Base-by-base conservation (phyloP, 1,284 basidiomycete species). In the Apiotrichum montevideense region DNA sequence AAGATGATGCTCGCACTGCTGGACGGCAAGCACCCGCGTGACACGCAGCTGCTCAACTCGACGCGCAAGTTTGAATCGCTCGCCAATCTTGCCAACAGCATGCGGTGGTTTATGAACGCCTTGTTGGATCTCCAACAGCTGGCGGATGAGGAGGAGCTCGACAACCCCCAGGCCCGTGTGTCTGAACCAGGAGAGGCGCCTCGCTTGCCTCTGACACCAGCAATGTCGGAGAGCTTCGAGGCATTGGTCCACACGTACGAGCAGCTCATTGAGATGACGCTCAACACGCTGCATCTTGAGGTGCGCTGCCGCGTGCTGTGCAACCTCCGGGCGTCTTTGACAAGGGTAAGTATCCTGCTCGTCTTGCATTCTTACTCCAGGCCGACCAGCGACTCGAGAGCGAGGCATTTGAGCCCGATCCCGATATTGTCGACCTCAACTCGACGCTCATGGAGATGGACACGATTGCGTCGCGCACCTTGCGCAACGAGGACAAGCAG, bases 241-340 rank as follows among this genome's bases (percentile, higher is more conserved):
- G 87, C 92, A 0, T 80, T 98, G 45, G 80, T 95, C 40, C 85
- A 87, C 73, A 95, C 93, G 2, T 98, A 92, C 66, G 84, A 87
- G 55, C 89, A 93, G 65, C 81, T 98, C 5, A 86, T 90, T 3
- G 86, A 89, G 66, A 82, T 91, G 57, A 86, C 98, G 50, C 79
- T 98, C 43, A 87, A 90, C 72, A 95, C 90, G 3, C 84, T 98
- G 50, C 85, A 92, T 14, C 83, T 92, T 51, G 95, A 98, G 71
- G 79, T 97, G 45, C 84, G 95, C 2, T 89, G 91, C 70, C 84
- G 92, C 46, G 83, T 85, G 1, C 85, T 94, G 43, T 86, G 88
- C 72, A 88, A 91, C 73, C 79, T 98, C 6, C 83, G 87, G 61
- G 83, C 87, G 10, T 85, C 90, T 0, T 81, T 95, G 73, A 81